Base-by-base conservation (phyloP, 2,329 filamentous ascomycete species). In the Bipolaris bicolor region DNA sequence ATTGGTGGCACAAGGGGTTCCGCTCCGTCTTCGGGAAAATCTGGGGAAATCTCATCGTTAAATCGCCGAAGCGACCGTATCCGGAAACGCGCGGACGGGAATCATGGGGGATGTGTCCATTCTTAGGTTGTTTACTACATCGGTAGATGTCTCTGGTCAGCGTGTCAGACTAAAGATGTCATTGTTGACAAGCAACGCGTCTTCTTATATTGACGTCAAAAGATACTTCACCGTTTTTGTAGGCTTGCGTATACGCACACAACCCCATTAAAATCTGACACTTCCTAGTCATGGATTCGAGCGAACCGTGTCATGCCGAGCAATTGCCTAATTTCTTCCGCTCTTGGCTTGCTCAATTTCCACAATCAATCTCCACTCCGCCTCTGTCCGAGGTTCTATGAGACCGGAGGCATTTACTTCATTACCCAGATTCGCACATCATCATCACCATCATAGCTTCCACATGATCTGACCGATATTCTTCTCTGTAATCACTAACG, bases 1-100 rank as follows among this genome's bases (percentile, higher is more conserved):
- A 62, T 62, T 62, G 57, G 60, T 52, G 60, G 60, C 49, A 37
- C 9, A 33, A 43, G 16, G 37, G 5, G 9, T 10, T 49, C 43
- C 39, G 5, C 55, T 60, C 57, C 57, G 49, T 33, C 3, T 48
- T 31, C 34, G 41, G 43, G 43, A 26, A 57, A 49, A 55, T 48
- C 50, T 48, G 57, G 53, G 57, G 60, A 49, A 31, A 51, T n/a
- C 2, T 43, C 22, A 20, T 22, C 16, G 11, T 1, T 39, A 29
- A 10, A 18, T 15, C 24, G 3, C 15, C 24, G 18, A 47, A 20
- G 4, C 15, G 7, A 41, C 26, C 29, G 11, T 40, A 33, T 26
- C 16, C 16, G 34, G 11, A 18, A 26, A 20, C 13, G 26, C 24
- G 18, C 16, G 20, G 20, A 24, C 10, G 18, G 2, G 9, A 36